Base-by-base conservation (phyloP, 2,329 filamentous ascomycete species). In the Macrophomina phaseolina region DNA sequence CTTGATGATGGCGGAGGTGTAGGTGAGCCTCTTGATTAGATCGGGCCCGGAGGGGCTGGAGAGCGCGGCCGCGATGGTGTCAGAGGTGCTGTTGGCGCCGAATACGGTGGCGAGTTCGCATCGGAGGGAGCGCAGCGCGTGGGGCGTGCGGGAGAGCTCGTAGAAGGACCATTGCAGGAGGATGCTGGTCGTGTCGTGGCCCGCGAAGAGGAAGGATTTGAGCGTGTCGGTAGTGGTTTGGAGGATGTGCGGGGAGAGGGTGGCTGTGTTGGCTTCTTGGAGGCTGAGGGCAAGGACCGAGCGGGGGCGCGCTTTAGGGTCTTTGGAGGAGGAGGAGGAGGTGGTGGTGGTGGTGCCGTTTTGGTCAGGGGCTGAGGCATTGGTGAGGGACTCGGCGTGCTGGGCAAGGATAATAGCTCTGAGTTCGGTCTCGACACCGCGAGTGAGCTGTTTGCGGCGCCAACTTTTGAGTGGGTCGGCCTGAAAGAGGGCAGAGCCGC, bases 1-100 rank as follows among this genome's bases (percentile, higher is more conserved):
- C 68, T 78, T 78, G 69, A 79, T 75, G 5, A 79, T 73, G 23
- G 77, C 78, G 12, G 71, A 69, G 0, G 71, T 74, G 63, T 76
- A 79, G 2, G 70, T 55, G 4, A 76, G 69, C 16, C 71, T 68
- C 61, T 77, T 78, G 61, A 78, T 61, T 3, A 74, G 53, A 9
- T 71, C 52, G 30, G 46, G 51, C 51, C 51, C 63, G 32, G 4
- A 8, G 45, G 30, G 11, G 1, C 23, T 7, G 30, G 40, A 16
- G n/a, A 65, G 40, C 7, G 28, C 12, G 12, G 16, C 18, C 3
- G 55, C 53, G 32, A 60, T 55, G n/a, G 16, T n/a, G n/a, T 16
- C 2, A n/a, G 56, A 30, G 14, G 63, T 38, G 8, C 51, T 18
- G 32, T 23, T 11, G 38, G 64, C 4, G 32, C 76, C 76, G 64